phyloP scores from a whole-genome alignment of 345 rosid genomes.

The Pelargonium nanum region DNA sequence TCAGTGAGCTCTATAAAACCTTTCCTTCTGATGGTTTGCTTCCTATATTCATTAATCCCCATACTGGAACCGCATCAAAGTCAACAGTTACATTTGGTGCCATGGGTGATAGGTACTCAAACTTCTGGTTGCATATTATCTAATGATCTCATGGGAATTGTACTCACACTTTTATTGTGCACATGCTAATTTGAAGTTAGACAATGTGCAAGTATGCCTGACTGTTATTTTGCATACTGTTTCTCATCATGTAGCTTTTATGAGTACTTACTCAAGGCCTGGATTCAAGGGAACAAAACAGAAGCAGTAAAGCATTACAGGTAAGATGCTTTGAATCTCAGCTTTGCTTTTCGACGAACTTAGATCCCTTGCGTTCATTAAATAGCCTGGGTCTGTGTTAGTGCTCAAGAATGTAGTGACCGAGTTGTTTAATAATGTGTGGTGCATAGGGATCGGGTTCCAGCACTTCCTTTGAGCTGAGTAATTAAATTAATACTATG shows the following conservation, averaged over 20 bases:
- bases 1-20: slow-evolving; percentile 44
- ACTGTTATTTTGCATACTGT: not conserved
- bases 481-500: not conserved
- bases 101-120: slow-evolving; percentile 84
- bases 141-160: not conserved
- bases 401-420: not conserved
- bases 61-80: slow-evolving; percentile 42
- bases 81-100: slow-evolving; percentile 88
- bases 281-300: slow-evolving; percentile 95
- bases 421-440: not conserved
- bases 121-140: not conserved
- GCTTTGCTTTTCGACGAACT: not conserved
- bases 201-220: not conserved
- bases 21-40: slow-evolving; percentile 90
- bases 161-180: not conserved
- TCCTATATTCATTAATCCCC: slow-evolving; percentile 71
- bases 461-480: not conserved
- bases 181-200: not conserved
- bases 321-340: slow-evolving; percentile 22
- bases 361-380: not conserved
- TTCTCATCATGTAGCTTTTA: slow-evolving; percentile 53
- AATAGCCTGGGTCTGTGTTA: not conserved
- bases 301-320: slow-evolving; percentile 58
- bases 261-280: slow-evolving; percentile 90
- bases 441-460: not conserved